A percentile compares a stretch with the other conserved stretches of the same genome.
Conservation (phyloP, 176 grass and related monocot genomes). For the Musa schizocarpa region DNA sequence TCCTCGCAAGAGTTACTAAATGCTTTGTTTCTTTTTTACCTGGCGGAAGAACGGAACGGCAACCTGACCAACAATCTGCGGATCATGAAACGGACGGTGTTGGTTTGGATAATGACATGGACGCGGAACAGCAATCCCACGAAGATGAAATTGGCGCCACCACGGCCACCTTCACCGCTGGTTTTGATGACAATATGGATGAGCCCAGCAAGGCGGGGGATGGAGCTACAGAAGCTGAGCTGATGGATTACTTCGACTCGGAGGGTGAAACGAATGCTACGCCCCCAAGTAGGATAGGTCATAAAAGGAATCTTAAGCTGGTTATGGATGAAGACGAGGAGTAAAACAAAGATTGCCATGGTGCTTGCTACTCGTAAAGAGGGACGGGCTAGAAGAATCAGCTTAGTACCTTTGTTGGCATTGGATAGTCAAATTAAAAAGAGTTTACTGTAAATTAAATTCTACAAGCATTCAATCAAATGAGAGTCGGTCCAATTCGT, state of each 20-base stretch:
- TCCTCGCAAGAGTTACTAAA: not conserved
- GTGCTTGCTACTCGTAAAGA: no score
- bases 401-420: no score
- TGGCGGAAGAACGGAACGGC: not conserved
- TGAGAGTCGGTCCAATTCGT: no score
- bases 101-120: slow-evolving; percentile 20
- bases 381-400: no score
- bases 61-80: not conserved
- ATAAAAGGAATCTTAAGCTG: slow-evolving; percentile 56
- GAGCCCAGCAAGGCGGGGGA: slow-evolving; percentile 8
- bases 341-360: not conserved
- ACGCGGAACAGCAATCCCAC: slow-evolving; percentile 22
- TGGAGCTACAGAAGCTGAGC: not conserved
- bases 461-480: no score
- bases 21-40: not conserved
- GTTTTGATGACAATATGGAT: slow-evolving; percentile 27
- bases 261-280: slow-evolving; percentile 11
- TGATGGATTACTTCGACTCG: slow-evolving; percentile 29
- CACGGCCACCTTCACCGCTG: slow-evolving; percentile 1
- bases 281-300: slow-evolving; percentile 23
- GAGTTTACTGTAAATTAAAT: no score
- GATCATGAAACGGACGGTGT: slow-evolving; percentile 16
- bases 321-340: slow-evolving; percentile 50
- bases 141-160: slow-evolving; percentile 15
- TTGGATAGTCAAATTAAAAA: no score